Evolutionary conservation across 345 rosid species (phyloP), one percentile per base, ranked within the genome.

Genomic region (Heritiera littoralis): DNA sequence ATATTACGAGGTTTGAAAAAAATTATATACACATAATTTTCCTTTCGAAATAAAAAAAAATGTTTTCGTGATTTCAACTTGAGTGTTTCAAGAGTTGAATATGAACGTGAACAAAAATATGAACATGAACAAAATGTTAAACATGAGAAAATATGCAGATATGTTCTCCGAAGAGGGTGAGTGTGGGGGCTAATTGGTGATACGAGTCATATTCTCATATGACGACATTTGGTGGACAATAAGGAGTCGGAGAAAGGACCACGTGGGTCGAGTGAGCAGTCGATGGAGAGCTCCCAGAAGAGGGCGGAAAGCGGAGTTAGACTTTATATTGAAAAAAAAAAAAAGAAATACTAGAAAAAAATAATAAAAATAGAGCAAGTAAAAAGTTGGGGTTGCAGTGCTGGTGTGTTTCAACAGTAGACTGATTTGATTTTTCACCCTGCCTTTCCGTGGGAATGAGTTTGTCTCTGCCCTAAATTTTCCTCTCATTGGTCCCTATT

Each of bases 261-360:
- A 76, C 78, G 78, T 74, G 83, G 77, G 63, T 77, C 4, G 38
- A 66, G 46, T 13, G 54, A 7, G 10, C 43, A 15, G 59, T 32
- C 23, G 60, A 71, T 15, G 45, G 41, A 23, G 58, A 23, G 58
- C 23, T 70, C 58, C 74, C 23, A 48, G 58, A 20, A 67, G 77
- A 74, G 77, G 83, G 67, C 48, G 20, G 65, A 77, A 80, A 74
- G 74, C 83, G 70, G 81, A 77, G 81, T 72, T 59, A 28, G 43
- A 41, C 43, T 41, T 3, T 41, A 41, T 5, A 41, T 4, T 3
- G 43, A 41, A 41, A 41, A 5, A 41, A 40, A 45, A 4, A 28
- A 11, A 5, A 65, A 38, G 9, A 65, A 2, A 2, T 64, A 14
- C 28, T 23, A 23, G 28, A 23, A 23, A 23, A 35, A 15, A 4